A percentile compares a stretch with the other conserved stretches of the same genome.
Evolutionary conservation across 768 basidiomycete genomes (phyloP).

Genomic region (Daedaleopsis sinensis): DNA sequence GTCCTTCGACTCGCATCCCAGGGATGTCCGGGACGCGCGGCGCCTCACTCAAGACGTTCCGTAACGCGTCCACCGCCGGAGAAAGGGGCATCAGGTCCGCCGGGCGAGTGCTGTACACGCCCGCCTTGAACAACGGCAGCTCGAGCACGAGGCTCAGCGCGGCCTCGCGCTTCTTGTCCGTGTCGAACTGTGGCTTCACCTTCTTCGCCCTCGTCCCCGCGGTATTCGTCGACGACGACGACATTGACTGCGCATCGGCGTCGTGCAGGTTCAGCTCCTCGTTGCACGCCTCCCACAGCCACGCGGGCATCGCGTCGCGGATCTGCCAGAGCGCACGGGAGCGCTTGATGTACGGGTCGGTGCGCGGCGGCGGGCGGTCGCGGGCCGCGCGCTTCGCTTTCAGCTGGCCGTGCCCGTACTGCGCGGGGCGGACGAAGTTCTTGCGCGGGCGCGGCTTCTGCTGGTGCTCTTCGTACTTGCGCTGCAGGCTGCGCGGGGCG

Average conservation of each 20-base stretch:
- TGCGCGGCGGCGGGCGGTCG: background rate
- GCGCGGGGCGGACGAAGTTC: background rate
- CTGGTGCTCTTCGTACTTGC: background rate
- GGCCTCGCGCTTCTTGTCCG: background rate
- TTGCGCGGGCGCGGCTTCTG: background rate
- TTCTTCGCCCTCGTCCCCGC: background rate
- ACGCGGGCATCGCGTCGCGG: background rate
- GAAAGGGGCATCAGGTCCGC: background rate
- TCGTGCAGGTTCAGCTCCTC: background rate
- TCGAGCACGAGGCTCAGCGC: background rate
- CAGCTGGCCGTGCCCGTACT: background rate
- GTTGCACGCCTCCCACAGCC: background rate
- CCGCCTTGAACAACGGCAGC: background rate
- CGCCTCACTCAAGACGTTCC: background rate
- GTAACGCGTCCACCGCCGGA: background rate
- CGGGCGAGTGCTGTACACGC: background rate
- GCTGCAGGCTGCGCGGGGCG: background rate
- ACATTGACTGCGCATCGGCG: background rate
- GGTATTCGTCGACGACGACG: background rate
- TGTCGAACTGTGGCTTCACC: background rate
- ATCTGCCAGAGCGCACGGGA: background rate
- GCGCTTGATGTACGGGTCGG: constrained; percentile 1
- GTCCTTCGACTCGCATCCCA: background rate
- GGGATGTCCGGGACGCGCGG: background rate
- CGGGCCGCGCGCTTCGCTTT: background rate